These are phyloP conservation scores for Salix brachista DNA, from an alignment of 345 rosid species.

Conservation along the genomic window DNA sequence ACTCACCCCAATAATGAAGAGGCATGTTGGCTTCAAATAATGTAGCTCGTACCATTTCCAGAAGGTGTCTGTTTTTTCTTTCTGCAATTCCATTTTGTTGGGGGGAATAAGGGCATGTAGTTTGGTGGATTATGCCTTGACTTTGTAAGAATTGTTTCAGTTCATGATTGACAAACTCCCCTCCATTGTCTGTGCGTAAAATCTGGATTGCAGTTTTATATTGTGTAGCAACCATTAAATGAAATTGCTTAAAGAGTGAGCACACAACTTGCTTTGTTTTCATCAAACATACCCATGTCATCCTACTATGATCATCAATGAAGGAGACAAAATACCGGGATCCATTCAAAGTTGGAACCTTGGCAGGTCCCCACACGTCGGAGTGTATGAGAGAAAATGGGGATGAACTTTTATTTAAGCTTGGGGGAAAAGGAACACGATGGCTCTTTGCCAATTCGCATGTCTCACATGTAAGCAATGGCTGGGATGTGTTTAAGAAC, in stretches of 20 bases:
- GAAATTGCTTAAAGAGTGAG: not conserved
- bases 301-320: not conserved
- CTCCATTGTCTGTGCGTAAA: not conserved
- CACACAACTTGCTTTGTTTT: not conserved
- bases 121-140: not conserved
- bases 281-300: not conserved
- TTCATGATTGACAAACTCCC: not conserved
- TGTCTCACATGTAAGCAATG: not conserved
- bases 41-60: not conserved
- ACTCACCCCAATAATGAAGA: not conserved
- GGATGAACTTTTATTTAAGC: not conserved
- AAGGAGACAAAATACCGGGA: not conserved
- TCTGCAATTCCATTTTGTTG: not conserved
- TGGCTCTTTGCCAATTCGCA: conserved; percentile 4
- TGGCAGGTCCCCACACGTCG: not conserved
- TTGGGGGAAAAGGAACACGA: not conserved
- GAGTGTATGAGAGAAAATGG: not conserved
- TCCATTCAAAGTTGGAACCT: conserved; percentile 7
- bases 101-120: not conserved
- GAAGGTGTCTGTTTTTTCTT: not conserved
- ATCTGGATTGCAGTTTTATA: not conserved
- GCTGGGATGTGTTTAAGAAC: not conserved
- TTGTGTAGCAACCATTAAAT: not conserved
- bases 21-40: not conserved
- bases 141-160: not conserved